Evolutionary conservation across 768 basidiomycete species (phyloP).

Genomic region (Leccinum variicolor): DNA sequence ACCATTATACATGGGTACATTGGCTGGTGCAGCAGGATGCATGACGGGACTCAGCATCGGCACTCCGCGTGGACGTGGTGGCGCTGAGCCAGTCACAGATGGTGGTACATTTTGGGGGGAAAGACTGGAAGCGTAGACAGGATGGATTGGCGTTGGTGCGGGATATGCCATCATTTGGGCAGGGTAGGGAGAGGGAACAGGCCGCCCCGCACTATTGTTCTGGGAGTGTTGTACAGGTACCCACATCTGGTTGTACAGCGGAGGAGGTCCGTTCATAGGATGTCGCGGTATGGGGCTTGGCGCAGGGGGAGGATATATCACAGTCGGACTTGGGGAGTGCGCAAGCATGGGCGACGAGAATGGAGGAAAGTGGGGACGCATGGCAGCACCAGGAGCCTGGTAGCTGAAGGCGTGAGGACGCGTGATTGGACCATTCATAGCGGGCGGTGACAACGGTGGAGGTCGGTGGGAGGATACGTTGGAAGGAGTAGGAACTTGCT

Average conservation of each 20-base stretch:
- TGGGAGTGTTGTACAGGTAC: constrained; percentile 49
- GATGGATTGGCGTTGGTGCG: constrained; percentile 43
- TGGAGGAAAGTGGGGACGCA: constrained; percentile 54
- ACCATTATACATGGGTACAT: constrained; percentile 53
- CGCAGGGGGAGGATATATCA: constrained; percentile 62
- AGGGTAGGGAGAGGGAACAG: constrained; percentile 58
- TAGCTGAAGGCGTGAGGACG: constrained; percentile 28
- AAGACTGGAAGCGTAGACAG: constrained; percentile 47
- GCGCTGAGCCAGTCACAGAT: constrained; percentile 28
- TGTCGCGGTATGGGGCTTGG: constrained; percentile 66
- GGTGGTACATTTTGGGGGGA: constrained; percentile 35
- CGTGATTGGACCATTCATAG: constrained; percentile 31
- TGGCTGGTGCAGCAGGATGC: constrained; percentile 46
- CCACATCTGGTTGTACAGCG: constrained; percentile 66
- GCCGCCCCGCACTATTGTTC: constrained; percentile 52
- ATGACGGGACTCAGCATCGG: constrained; percentile 73
- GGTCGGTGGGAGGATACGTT: constrained; percentile 45
- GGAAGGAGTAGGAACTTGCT: constrained; percentile 71
- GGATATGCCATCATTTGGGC: constrained; percentile 65
- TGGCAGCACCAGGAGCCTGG: constrained; percentile 41
- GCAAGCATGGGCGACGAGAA: constrained; percentile 72
- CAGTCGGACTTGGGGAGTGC: constrained; percentile 64
- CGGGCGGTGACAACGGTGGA: constrained; percentile 47
- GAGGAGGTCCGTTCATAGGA: constrained; percentile 58
- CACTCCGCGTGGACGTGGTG: constrained; percentile 48